These are phyloP conservation scores for Kluyveromyces sp. DNA, from an alignment of 1,139 yeast genomes.

Conservation along the genomic window DNA sequence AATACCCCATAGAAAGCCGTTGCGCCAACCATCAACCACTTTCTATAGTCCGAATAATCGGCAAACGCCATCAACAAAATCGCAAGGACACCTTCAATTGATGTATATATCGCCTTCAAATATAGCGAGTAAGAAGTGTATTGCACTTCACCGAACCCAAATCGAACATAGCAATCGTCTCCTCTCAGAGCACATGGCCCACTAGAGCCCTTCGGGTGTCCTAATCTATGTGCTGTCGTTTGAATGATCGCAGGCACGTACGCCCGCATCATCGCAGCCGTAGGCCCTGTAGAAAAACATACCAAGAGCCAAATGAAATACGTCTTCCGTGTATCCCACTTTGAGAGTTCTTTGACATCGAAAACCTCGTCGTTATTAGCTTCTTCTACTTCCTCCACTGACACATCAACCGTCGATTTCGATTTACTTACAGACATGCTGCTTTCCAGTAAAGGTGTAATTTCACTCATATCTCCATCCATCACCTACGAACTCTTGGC, in stretches of 20 bases:
- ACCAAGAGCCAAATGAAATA: conserved; percentile 30
- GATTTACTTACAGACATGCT: too few relatives aligned
- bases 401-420: too few relatives aligned
- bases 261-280: conserved; percentile 38
- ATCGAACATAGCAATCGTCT: conserved; percentile 35
- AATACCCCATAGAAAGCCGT: conserved; percentile 33
- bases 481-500: too few relatives aligned
- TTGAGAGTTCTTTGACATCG: not conserved
- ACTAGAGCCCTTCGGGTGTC: conserved; percentile 22
- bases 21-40: conserved; percentile 31
- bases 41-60: conserved; percentile 38
- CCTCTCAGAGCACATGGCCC: conserved; percentile 33
- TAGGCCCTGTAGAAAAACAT: conserved; percentile 37
- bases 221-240: conserved; percentile 34
- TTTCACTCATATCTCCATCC: too few relatives aligned
- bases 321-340: conserved; percentile 9
- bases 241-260: conserved; percentile 41
- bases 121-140: conserved; percentile 36
- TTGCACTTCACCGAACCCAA: conserved; percentile 36
- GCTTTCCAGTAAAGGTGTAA: too few relatives aligned
- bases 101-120: conserved; percentile 35
- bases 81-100: conserved; percentile 36
- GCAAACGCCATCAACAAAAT: conserved; percentile 39
- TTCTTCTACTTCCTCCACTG: too few relatives aligned
- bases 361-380: not conserved